phyloP scores from a whole-genome alignment of 257 asterid genomes.

The Henckelia pumila region DNA sequence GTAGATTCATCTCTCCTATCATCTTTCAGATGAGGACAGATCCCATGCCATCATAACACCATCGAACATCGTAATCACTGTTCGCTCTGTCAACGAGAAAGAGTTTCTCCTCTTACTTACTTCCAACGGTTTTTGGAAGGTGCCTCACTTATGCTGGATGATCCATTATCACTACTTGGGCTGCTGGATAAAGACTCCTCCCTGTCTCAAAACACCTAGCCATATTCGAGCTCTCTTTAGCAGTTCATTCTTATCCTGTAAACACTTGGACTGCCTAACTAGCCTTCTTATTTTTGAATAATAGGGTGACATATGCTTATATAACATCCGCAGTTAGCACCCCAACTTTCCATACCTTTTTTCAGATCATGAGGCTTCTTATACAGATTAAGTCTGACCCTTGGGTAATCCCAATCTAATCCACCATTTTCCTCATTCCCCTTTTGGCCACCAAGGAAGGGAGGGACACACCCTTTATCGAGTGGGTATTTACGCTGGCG shows the following conservation, averaged over 20 bases:
- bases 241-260: conserved; percentile 95
- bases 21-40: conserved; percentile 49
- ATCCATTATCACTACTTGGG: conserved; percentile 71
- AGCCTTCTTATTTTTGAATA: conserved; percentile 64
- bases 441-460: conserved; percentile 66
- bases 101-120: conserved; percentile 49
- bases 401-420: conserved; percentile 31
- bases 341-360: conserved; percentile 59
- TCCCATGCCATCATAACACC: conserved; percentile 35
- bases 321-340: conserved; percentile 56
- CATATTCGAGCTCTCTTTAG: conserved; percentile 83
- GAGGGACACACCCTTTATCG: conserved; percentile 48
- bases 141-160: conserved; percentile 64
- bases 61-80: conserved; percentile 65
- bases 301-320: conserved; percentile 86
- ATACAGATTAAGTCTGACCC: conserved; percentile 40
- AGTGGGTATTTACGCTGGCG: conserved; percentile 50
- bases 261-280: conserved; percentile 67
- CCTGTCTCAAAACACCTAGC: conserved; percentile 65
- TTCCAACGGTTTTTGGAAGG: conserved; percentile 47
- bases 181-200: conserved; percentile 60
- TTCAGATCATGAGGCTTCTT: conserved; percentile 63
- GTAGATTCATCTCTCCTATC: conserved; percentile 30
- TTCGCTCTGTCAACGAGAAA: conserved; percentile 55
- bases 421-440: conserved; percentile 62